Conservation (phyloP, 768 basidiomycete genomes). For the Paxillus ammoniavirescens region DNA sequence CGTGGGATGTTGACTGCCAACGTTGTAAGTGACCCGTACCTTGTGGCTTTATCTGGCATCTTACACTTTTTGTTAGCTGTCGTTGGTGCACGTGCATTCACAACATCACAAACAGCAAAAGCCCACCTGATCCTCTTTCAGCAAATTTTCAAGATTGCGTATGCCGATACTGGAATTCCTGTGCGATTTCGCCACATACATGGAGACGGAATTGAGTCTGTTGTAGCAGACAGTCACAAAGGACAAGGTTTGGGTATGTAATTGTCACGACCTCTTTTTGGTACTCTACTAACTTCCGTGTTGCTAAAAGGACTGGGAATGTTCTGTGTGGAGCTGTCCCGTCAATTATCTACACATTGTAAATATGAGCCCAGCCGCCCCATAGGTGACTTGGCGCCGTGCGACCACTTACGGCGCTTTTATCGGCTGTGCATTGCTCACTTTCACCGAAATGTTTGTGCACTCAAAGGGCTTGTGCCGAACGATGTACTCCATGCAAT, state of each 20-base stretch:
- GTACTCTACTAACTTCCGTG: background rate
- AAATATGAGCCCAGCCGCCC: background rate
- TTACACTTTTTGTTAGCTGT: background rate
- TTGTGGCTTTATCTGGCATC: background rate
- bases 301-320: background rate
- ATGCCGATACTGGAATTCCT: background rate
- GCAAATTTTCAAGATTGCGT: constrained; percentile 2
- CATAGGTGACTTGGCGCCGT: background rate
- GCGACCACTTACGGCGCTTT: background rate
- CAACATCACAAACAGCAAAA: background rate
- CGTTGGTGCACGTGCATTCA: background rate
- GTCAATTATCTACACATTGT: background rate
- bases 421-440: background rate
- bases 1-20: background rate
- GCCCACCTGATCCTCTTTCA: background rate
- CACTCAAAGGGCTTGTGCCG: background rate
- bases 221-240: constrained; percentile 4
- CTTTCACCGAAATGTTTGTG: background rate
- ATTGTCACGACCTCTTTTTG: too few species aligned
- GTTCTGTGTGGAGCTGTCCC: background rate
- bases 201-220: background rate
- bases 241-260: constrained; percentile 4
- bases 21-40: background rate
- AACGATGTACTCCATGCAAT: too few species aligned
- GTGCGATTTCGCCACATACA: background rate